Evolutionary conservation across 2,329 filamentous ascomycete genomes (phyloP), one percentile per base, ranked within the genome.

Genomic region (Epichloe coenophiala): DNA sequence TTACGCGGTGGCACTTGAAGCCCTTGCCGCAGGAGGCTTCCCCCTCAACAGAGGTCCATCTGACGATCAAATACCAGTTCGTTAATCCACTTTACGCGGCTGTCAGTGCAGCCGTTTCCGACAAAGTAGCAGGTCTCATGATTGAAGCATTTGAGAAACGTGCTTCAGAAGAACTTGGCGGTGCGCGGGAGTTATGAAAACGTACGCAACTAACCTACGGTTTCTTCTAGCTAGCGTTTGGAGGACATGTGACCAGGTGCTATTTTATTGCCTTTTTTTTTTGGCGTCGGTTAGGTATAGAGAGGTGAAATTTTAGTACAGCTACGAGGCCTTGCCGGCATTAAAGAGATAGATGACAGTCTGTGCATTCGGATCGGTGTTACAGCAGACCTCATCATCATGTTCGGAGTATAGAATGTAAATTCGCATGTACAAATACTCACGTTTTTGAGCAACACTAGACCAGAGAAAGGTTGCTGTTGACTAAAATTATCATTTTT

Each of bases 111-210:
- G 84, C 86, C 36, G 83, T 93, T 23, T 88, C 88, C 56, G 84
- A 88, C 35, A 88, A 87, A 68, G 81, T 96, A 55, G 91, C 88
- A 1, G 82, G 81, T 4, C 75, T 86, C 56, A 95, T 98, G 89
- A 86, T 97, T 57, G 83, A 87, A 65, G 91, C 93, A 1, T 98
- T 98, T 71, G 90, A 96, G 71, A 78, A 80, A 67, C 76, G 86
- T 61, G 89, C 93, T 5, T 72, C 72, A 62, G 71, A 77, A 59
- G 61, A 60, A 48, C 54, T 68, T 6, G 57, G 45, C 15, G 19
- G 44, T 9, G 13, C 8, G 11, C 37, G 12, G 33, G 45, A 38
- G 9, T 31, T 4, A n/a, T 23, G 4, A 39, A 35, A 6, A n/a
- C 31, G 31, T 4, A 4, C 31, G 31, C 9, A 31, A 31, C 31